Base-by-base conservation (phyloP, 2,329 filamentous ascomycete genomes). In the Stagonosporopsis cucurbitacearum region DNA sequence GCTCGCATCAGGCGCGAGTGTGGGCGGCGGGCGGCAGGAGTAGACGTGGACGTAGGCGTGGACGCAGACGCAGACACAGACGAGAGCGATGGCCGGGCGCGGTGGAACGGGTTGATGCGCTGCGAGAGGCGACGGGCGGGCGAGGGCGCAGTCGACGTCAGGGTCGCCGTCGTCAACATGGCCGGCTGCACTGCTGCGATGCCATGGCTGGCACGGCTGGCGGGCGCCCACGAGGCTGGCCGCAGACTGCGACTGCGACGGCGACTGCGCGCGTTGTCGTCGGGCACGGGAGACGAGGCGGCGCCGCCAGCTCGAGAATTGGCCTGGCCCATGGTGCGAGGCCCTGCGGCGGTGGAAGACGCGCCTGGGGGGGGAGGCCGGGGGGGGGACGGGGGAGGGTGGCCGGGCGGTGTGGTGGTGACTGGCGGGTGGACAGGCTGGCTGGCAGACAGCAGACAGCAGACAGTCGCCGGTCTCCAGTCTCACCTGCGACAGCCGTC, bases 311-410 rank as follows among this genome's bases (percentile, higher is more conserved):
- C 32, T 19, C 48, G 65, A 20, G 75, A 77, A 61, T 65, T 70
- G 60, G 70, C 69, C 68, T 75, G 75, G 55, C 75, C 75, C 75
- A 77, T 77, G 47, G 53, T 66, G 54, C 50, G 63, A 63, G 64
- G 69, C 60, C 66, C 59, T 60, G 62, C 66, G 62, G 66, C 60
- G 53, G 52, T 58, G 50, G 54, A 62, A 67, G 63, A 57, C 61
- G 60, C 58, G 60, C 66, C 59, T 54, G 23, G 32, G 43, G 50
- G 41, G 30, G 49, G 26, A 15, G n/a, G 20, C 41, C 7, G 36
- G 6, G 39, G 41, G 17, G 43, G 30, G 26, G 26, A 11, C 26
- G 26, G 9, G 9, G 5, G 26, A 11, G 26, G 26, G n/a, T n/a
- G 22, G 41, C 36, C 30, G 41, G 35, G 40, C n/a, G 52, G 46